A percentile compares a stretch with the other conserved stretches of the same genome.
phyloP scores from a whole-genome alignment of 2,329 filamentous ascomycete species.

The Lecanicillium sp. region DNA sequence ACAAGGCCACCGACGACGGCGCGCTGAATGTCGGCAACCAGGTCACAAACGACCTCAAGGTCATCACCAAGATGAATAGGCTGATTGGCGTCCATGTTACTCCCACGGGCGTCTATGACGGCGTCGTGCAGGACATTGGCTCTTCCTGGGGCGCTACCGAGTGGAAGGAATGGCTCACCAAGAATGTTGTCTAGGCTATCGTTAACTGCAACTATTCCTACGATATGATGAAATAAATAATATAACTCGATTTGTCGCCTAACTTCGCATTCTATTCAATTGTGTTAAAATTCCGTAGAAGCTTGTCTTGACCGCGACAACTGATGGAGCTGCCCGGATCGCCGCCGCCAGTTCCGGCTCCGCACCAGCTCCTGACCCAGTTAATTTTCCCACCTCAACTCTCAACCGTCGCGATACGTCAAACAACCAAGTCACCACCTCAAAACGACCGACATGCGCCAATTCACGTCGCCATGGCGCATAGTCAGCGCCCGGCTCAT shows the following conservation, averaged over 20 bases:
- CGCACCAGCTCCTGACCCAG: not conserved
- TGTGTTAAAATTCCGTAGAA: too few relatives aligned
- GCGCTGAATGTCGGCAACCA: constrained; percentile 70
- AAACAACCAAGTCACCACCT: not conserved
- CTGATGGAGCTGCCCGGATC: not conserved
- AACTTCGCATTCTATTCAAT: too few relatives aligned
- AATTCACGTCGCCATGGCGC: not conserved
- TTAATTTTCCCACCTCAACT: constrained; percentile 3
- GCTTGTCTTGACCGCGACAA: too few relatives aligned
- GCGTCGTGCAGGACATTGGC: constrained; percentile 72
- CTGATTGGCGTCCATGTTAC: constrained; percentile 82
- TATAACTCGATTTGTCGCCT: not conserved
- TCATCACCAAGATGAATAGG: constrained; percentile 71
- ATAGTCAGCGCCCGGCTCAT: not conserved
- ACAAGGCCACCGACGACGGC: constrained; percentile 60
- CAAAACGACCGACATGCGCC: constrained; percentile 1
- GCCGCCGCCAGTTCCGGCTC: too few relatives aligned
- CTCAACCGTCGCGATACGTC: not conserved
- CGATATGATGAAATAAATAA: not conserved
- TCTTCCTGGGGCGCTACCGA: constrained; percentile 72
- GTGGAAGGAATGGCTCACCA: constrained; percentile 76
- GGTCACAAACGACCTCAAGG: constrained; percentile 79
- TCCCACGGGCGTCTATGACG: constrained; percentile 83
- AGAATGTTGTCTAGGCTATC: constrained; percentile 37
- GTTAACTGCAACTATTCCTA: not conserved